These are phyloP conservation scores for Peronospora destructor DNA, from an alignment of 352 stramenopile genomes.

Conservation along the genomic window DNA sequence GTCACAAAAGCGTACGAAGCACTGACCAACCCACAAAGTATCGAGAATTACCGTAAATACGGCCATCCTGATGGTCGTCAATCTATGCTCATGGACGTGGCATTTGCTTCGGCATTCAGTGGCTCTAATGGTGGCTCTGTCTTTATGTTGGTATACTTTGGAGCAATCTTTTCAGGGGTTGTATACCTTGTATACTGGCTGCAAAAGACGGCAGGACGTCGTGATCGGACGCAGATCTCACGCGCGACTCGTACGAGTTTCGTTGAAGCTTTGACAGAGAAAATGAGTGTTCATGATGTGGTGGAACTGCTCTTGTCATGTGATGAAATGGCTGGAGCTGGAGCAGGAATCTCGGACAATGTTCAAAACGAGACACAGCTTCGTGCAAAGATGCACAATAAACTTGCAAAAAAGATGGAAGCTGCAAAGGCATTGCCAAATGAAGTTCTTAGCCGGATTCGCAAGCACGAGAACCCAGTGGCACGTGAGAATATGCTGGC, in stretches of 20 bases:
- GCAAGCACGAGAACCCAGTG: slow-evolving; percentile 67
- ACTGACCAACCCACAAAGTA: slow-evolving; percentile 60
- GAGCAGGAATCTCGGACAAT: slow-evolving; percentile 31
- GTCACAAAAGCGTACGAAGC: slow-evolving; percentile 84
- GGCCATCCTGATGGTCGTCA: slow-evolving; percentile 74
- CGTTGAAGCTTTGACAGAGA: slow-evolving; percentile 46
- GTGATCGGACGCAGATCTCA: slow-evolving; percentile 62
- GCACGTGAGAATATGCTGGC: slow-evolving; percentile 79
- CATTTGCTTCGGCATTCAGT: slow-evolving; percentile 52
- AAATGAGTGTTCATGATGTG: slow-evolving; percentile 78
- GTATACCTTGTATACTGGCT: slow-evolving; percentile 59
- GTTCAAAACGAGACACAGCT: slow-evolving; percentile 40
- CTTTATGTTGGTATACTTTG: slow-evolving; percentile 72
- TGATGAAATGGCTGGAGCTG: slow-evolving; percentile 60
- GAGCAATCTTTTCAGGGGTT: slow-evolving; percentile 48
- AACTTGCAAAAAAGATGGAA: slow-evolving; percentile 81
- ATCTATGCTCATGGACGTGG: slow-evolving; percentile 69
- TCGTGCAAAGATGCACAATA: slow-evolving; percentile 62
- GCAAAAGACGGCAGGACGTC: slow-evolving; percentile 39
- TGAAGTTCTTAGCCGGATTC: slow-evolving; percentile 61
- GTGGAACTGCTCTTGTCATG: slow-evolving; percentile 69
- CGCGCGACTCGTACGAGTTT: slow-evolving; percentile 38
- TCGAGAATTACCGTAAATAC: slow-evolving; percentile 76
- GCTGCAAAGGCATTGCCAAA: slow-evolving; percentile 47
- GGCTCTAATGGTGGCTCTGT: slow-evolving; percentile 38